Base-by-base conservation (phyloP, 148 eudicot species). In the Chenopodium album region DNA sequence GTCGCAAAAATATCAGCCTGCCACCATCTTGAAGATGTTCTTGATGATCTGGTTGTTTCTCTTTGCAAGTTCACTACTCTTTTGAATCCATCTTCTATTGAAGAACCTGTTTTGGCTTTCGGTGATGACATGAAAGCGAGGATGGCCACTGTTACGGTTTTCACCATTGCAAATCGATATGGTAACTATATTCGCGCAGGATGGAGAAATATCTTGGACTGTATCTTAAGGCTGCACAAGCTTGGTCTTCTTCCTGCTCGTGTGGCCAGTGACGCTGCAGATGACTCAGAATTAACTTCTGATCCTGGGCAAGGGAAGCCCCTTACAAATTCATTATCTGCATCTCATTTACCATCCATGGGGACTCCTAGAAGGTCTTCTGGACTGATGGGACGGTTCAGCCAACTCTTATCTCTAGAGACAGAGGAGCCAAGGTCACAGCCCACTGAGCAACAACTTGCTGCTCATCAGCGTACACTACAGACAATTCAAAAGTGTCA, bases 241-340 rank as follows among this genome's bases (percentile, higher is more conserved):
- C 86, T 90, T 59, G 96, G 98, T 76, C 93, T 95, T 87, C 96
- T 95, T 80, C 98, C 98, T 44, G 90, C 93, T 73, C 96, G 95
- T 74, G 90, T 93, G 69, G 92, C 92, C 56, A 92, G 90, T 78
- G 95, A 93, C 83, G 93, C 95, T 76, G 92, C 93, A 2, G 97
- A 93, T 82, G 96, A 93, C 41, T 74, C 90, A 13, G 94, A 93
- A 77, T 86, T 87, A 63, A 75, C 90, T 75, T 73, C 92, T 23
- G 93, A 89, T n/a, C 82, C 89, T 32, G 88, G 79, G n/a, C 91
- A 82, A 10, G 94, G 87, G 69, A 91, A 86, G 74, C 86, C 91
- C 47, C 77, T 84, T 31, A 81, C 87, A 20, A 87, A 83, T 84
- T 87, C 95, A 71, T 46, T 86, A 68, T 86, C 92, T 71, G 83